Base-by-base conservation (phyloP, 495 filamentous ascomycete species). In the Xylaria palmicola region DNA sequence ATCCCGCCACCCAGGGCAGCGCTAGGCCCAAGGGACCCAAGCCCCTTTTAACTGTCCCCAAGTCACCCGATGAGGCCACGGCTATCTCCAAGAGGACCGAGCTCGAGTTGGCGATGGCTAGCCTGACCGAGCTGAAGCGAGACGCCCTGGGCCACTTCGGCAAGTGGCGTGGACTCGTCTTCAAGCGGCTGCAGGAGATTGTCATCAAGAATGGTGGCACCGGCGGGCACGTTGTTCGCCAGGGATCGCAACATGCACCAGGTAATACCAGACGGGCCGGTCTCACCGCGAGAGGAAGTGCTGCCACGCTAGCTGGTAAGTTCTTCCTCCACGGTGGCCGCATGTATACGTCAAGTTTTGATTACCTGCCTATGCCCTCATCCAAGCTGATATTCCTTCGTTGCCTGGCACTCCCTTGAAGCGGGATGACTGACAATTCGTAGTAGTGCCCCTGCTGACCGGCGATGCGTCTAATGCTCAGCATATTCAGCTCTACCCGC, bases 401-500 rank as follows among this genome's bases (percentile, higher is more conserved):
- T 20, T 4, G 6, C 26, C 36, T 39, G 2, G 26, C 19, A 37
- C 9, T 24, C 9, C 7, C n/a, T 13, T 43, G 27, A 51, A 32
- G 27, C 27, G 26, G 36, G n/a, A 30, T 41, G 24, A 26, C 69
- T 71, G 58, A 71, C 48, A 24, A 30, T 27, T 13, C 9, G 8
- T 48, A 10, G 19, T 41, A 79, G 78, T 59, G 13, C 57, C 68
- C 9, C 66, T 66, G 47, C 58, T 69, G 6, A 58, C 68, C 20
- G 65, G 63, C 24, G 63, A 76, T 29, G 72, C 77, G 57, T 56
- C 68, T 27, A 77, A 81, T 36, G 70, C 69, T 6, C 63, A 62
- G 22, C 64, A 82, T 55, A 65, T 67, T 32, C 64, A 71, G 43
- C 67, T 80, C 3, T 81, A 79, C 59, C 78, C 80, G 7, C 78